Conservation (phyloP, 176 grass and related monocot genomes). For the Echinochloa phyllopogon region DNA sequence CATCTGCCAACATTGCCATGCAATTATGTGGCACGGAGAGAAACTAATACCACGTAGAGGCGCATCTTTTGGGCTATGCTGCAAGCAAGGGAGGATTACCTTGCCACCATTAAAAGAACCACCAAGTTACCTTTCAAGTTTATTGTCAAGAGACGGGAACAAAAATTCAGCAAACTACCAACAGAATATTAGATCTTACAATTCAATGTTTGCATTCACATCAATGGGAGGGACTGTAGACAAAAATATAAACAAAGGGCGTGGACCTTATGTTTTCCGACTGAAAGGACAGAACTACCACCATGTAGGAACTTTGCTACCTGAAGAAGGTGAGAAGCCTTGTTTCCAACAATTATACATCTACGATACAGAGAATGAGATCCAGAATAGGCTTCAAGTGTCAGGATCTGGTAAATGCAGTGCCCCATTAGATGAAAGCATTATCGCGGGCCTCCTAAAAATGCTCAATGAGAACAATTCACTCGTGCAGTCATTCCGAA, state of each 20-base stretch:
- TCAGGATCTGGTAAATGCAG: neutral
- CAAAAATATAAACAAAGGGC: slow-evolving; percentile 27
- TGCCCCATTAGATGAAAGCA: slow-evolving; percentile 7
- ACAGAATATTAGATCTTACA: slow-evolving; percentile 43
- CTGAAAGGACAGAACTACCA: slow-evolving; percentile 42
- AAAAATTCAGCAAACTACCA: neutral
- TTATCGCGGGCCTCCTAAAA: neutral
- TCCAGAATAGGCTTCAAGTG: slow-evolving; percentile 36
- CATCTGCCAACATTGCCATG: slow-evolving; percentile 20
- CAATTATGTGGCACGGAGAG: slow-evolving; percentile 32
- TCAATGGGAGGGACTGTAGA: slow-evolving; percentile 40
- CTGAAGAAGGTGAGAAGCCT: neutral
- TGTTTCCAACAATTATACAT: slow-evolving; percentile 5
- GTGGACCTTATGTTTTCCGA: slow-evolving; percentile 42
- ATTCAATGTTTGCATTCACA: slow-evolving; percentile 51
- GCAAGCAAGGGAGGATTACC: slow-evolving; percentile 15
- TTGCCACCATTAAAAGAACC: slow-evolving; percentile 33
- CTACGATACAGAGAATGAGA: slow-evolving; percentile 39
- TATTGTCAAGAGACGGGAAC: slow-evolving; percentile 13
- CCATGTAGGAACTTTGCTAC: slow-evolving; percentile 34
- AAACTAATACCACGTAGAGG: neutral
- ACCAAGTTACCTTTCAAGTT: slow-evolving; percentile 26
- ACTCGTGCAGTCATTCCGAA: slow-evolving; percentile 42
- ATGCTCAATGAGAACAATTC: slow-evolving; percentile 47
- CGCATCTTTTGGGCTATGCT: slow-evolving; percentile 2